phyloP scores from a whole-genome alignment of 345 rosid genomes.

The Populus tremula region DNA sequence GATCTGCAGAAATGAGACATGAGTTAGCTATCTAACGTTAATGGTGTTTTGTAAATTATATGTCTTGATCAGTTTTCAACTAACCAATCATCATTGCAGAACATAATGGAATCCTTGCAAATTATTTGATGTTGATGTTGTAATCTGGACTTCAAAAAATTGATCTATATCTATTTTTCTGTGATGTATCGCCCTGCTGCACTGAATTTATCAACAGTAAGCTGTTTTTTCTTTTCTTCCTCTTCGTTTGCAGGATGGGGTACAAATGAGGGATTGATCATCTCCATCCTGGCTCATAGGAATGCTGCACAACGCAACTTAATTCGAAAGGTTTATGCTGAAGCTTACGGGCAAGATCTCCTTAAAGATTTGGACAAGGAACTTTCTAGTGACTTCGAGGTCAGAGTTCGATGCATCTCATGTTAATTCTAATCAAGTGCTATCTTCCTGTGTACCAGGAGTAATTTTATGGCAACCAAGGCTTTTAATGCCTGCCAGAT shows the following conservation, averaged over 20 bases:
- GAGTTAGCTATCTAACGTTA: background rate
- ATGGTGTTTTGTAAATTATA: background rate
- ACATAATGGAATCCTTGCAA: background rate
- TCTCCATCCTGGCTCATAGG: conserved; percentile 79
- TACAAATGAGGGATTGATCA: conserved; percentile 69
- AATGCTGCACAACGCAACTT: conserved; percentile 63
- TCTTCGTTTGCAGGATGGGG: conserved; percentile 71
- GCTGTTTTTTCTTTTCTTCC: conserved; percentile 1
- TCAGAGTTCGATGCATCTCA: conserved; percentile 22
- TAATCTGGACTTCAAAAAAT: background rate
- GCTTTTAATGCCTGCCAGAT: background rate
- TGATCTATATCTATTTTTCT: background rate
- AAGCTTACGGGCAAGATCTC: conserved; percentile 71
- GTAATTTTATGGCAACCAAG: background rate
- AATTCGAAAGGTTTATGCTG: conserved; percentile 57
- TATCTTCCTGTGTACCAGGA: background rate
- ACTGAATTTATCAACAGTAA: background rate
- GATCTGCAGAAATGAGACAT: background rate
- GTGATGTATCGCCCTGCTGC: background rate
- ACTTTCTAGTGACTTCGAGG: conserved; percentile 88
- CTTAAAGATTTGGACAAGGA: conserved; percentile 70
- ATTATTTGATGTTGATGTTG: background rate
- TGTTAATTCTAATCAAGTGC: background rate
- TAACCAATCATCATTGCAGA: background rate
- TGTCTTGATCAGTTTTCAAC: background rate